Conservation (phyloP, 305 asterid genomes). For the Fraxinus albicans region DNA sequence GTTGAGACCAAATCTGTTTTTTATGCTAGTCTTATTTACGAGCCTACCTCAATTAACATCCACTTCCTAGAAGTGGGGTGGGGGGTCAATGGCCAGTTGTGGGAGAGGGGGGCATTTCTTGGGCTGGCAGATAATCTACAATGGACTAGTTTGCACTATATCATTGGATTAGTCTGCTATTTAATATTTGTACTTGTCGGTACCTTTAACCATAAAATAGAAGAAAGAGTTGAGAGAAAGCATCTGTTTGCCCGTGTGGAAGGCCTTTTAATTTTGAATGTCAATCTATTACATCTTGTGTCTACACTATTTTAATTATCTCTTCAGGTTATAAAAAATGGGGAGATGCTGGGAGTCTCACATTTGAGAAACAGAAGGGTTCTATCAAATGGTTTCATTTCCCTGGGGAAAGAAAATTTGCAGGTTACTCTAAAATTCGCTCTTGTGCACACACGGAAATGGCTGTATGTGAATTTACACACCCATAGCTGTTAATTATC, state of each 20-base stretch:
- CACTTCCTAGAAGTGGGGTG: constrained; percentile 5
- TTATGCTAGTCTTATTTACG: not conserved
- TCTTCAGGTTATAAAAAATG: constrained; percentile 90
- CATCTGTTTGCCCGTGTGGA: not conserved
- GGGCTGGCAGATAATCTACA: not conserved
- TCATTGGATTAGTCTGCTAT: not conserved
- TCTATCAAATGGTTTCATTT: constrained; percentile 82
- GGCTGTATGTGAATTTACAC: not conserved
- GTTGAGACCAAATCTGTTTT: not conserved
- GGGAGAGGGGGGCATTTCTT: not conserved
- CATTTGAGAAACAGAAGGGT: constrained; percentile 94
- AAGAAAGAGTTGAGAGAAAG: not conserved
- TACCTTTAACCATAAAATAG: not conserved
- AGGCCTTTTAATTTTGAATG: constrained; percentile 1
- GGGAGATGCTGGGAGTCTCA: constrained; percentile 99
- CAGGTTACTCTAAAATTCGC: constrained; percentile 53
- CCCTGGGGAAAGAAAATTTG: constrained; percentile 89
- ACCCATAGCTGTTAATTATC: constrained; percentile 16
- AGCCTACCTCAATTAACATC: not conserved
- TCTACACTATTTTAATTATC: constrained; percentile 17
- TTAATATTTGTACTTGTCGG: not conserved
- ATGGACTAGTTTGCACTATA: not conserved
- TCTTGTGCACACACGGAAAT: not conserved
- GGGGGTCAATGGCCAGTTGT: not conserved
- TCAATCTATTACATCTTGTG: constrained; percentile 15